phyloP scores from a whole-genome alignment of 192 early-diverging fungal species.

The Backusella morwellensis region DNA sequence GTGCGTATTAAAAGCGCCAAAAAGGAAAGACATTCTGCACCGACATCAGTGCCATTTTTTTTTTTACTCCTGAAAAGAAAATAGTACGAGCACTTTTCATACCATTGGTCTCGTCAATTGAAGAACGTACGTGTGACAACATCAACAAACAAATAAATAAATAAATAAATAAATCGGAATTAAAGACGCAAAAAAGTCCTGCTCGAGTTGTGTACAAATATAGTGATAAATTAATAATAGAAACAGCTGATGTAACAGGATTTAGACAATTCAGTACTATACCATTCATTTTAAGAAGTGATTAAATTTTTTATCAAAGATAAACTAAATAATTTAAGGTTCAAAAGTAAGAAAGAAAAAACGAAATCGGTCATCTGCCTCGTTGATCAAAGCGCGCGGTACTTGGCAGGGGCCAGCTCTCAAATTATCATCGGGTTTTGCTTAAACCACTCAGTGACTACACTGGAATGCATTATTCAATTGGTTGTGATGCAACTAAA shows the following conservation, averaged over 20 bases:
- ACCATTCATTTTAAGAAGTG: neutral
- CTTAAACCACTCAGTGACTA: neutral
- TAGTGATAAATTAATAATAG: slow-evolving; percentile 1
- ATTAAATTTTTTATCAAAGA: neutral
- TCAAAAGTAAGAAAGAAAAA: neutral
- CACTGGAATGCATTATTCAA: neutral
- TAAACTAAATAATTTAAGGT: neutral
- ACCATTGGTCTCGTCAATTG: neutral
- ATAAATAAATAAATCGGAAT: neutral
- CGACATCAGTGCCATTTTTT: slow-evolving; percentile 1
- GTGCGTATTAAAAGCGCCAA: neutral
- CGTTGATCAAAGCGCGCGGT: neutral
- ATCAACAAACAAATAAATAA: neutral
- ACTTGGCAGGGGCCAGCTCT: neutral
- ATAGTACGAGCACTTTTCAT: neutral
- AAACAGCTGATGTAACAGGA: neutral
- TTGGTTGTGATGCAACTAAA: neutral
- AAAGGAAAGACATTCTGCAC: neutral
- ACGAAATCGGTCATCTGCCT: neutral
- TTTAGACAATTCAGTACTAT: neutral
- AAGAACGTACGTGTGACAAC: slow-evolving; percentile 3
- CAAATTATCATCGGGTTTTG: neutral
- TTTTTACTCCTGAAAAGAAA: slow-evolving; percentile 1
- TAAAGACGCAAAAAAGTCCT: neutral
- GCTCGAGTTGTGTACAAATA: neutral